Conservation (phyloP, 1,139 yeast genomes). For the Hyphopichia pseudoburtonii region DNA sequence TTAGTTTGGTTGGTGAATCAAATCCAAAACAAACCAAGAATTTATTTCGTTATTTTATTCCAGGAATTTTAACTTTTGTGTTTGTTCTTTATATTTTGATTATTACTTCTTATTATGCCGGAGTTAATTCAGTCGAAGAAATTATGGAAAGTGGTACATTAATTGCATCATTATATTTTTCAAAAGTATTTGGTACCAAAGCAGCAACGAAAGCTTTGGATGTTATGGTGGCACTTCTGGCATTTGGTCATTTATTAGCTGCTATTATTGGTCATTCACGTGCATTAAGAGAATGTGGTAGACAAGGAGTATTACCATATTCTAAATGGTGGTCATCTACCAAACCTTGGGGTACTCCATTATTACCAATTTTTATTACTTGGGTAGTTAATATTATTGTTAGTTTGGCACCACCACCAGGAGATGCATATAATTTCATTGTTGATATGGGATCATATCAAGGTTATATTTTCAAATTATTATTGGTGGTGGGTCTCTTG, state of each 20-base stretch:
- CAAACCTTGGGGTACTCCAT: slow-evolving; percentile 44
- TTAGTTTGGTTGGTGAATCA: slow-evolving; percentile 40
- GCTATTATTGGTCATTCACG: slow-evolving; percentile 42
- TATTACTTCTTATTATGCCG: slow-evolving; percentile 41
- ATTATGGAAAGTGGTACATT: slow-evolving; percentile 32
- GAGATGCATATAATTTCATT: slow-evolving; percentile 47
- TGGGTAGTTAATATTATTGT: slow-evolving; percentile 39
- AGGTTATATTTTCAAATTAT: slow-evolving; percentile 33
- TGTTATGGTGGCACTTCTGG: slow-evolving; percentile 41
- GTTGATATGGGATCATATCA: slow-evolving; percentile 34
- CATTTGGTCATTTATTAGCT: slow-evolving; percentile 43
- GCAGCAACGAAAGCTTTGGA: slow-evolving; percentile 10
- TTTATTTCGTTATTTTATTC: slow-evolving; percentile 33
- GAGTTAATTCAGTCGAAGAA: slow-evolving; percentile 24
- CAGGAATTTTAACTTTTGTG: slow-evolving; percentile 31
- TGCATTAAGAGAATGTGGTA: slow-evolving; percentile 44
- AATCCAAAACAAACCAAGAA: slow-evolving; percentile 26
- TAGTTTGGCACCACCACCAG: slow-evolving; percentile 44
- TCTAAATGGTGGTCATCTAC: slow-evolving; percentile 39
- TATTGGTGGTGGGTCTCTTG: slow-evolving; percentile 35
- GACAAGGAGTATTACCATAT: slow-evolving; percentile 48
- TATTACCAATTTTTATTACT: slow-evolving; percentile 36
- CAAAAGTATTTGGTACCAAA: slow-evolving; percentile 16
- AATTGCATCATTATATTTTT: slow-evolving; percentile 34
- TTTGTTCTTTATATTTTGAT: slow-evolving; percentile 35